Base-by-base conservation (phyloP, 73 alveolate species). In the Loxodes magnus region DNA sequence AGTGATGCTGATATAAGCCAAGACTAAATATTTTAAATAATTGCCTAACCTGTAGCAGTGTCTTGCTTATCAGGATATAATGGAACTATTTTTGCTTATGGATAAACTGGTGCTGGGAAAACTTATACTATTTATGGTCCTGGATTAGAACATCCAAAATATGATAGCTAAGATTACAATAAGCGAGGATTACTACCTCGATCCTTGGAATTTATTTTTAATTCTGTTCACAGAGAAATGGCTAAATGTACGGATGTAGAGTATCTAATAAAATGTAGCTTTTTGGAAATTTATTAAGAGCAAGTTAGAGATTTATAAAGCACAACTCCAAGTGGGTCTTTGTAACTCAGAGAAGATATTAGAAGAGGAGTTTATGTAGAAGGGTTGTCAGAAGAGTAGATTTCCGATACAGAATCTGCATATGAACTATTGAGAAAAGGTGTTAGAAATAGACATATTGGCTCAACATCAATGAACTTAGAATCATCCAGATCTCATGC, bases 41-140 rank as follows among this genome's bases (percentile, higher is more conserved):
- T 77, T 15, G 94, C 85, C 16, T 56, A 66, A 56, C 92, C 92
- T 4, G 79, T 78, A 1, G 85, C 88, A 29, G 77, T 71, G 25
- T 70, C 88, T 38, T 67, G 88, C 56, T 46, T 86, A 43, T 82
- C 76, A 50, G 98, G 98, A 10, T 86, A 86, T 57, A 93, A 93
- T 70, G 96, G 96, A 25, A 64, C 94, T 15, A 73, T 93, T 9
- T 93, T 93, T 75, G 94, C 98, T 2, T 93, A 93, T 50, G 99
- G 99, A 16, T 81, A 92, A 64, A 92, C 99, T 4, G 99, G 99
- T 4, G 85, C 98, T 26, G 99, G 99, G 1, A 92, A 92, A 54
- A 92, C 99, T 21, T 92, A 67, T 76, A 92, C 99, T 2, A 89
- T 92, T 51, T 70, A 85, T 39, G 99, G 99, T 12, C n/a, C 10